Conservation (phyloP, 352 stramenopile species). For the Phytophthora sp. region DNA sequence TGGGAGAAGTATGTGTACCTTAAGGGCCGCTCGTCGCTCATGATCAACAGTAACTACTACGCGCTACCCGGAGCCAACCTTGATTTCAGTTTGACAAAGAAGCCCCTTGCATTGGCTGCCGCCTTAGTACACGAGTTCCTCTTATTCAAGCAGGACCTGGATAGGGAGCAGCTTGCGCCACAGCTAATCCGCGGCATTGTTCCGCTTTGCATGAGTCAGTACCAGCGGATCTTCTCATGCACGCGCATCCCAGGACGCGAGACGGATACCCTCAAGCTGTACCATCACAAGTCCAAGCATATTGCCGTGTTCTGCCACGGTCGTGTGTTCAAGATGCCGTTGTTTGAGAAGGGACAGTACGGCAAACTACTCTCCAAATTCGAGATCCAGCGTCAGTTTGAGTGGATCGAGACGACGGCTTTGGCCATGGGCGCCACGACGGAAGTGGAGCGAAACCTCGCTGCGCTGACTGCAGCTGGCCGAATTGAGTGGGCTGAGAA, state of each 20-base stretch:
- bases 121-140: conserved; percentile 81
- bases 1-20: conserved; percentile 93
- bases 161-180: conserved; percentile 82
- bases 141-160: conserved; percentile 87
- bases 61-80: conserved; percentile 73
- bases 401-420: conserved; percentile 68
- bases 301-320: conserved; percentile 87
- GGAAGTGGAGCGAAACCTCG: conserved; percentile 60
- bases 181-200: conserved; percentile 87
- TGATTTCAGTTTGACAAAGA: conserved; percentile 64
- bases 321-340: conserved; percentile 89
- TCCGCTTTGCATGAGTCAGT: conserved; percentile 92
- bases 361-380: conserved; percentile 76
- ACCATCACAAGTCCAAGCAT: conserved; percentile 80
- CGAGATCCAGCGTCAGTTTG: conserved; percentile 83
- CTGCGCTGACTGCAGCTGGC: conserved; percentile 80
- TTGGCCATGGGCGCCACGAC: conserved; percentile 41
- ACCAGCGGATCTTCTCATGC: conserved; percentile 90
- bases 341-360: conserved; percentile 83
- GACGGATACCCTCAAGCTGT: conserved; percentile 82
- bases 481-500: conserved; percentile 91
- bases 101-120: conserved; percentile 70
- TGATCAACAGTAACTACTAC: conserved; percentile 95
- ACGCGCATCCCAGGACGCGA: conserved; percentile 89
- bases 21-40: conserved; percentile 86